Conservation (phyloP, 768 basidiomycete genomes). For the Kwoniella europaea region DNA sequence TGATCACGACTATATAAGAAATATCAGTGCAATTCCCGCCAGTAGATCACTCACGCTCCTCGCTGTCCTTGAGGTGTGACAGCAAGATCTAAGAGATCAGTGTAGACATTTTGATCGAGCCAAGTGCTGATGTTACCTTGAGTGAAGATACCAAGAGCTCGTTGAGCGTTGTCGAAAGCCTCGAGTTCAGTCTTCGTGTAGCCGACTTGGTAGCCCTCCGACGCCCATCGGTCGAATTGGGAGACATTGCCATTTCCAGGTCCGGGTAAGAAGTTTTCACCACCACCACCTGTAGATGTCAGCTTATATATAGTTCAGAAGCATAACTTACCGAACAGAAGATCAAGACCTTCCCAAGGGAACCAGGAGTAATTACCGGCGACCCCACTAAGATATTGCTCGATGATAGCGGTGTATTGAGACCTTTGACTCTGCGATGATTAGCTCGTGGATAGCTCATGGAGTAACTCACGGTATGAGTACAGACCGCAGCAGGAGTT, state of each 20-base stretch:
- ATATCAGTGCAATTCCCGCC: not conserved
- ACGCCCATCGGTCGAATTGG: constrained; percentile 46
- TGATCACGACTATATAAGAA: constrained; percentile 39
- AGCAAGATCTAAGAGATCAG: constrained; percentile 30
- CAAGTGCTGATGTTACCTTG: constrained; percentile 57
- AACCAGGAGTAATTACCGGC: constrained; percentile 57
- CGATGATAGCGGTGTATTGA: constrained; percentile 56
- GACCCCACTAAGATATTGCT: constrained; percentile 56
- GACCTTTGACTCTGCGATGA: constrained; percentile 40
- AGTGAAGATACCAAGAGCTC: constrained; percentile 58
- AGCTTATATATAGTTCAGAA: not conserved
- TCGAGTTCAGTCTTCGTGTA: constrained; percentile 55
- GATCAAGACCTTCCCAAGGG: constrained; percentile 51
- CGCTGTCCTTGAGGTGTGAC: constrained; percentile 33
- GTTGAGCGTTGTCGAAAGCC: constrained; percentile 47
- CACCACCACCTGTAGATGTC: constrained; percentile 43
- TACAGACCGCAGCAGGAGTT: constrained; percentile 56
- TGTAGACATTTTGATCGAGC: constrained; percentile 59
- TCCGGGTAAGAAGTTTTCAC: constrained; percentile 56
- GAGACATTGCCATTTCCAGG: constrained; percentile 40
- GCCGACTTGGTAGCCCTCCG: constrained; percentile 56
- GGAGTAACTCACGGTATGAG: constrained; percentile 41
- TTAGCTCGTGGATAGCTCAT: not conserved
- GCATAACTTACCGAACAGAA: constrained; percentile 43
- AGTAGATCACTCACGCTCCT: constrained; percentile 25